Evolutionary conservation across 164 flowering plant genomes (phyloP).

Genomic region (Nymphaea colorata): DNA sequence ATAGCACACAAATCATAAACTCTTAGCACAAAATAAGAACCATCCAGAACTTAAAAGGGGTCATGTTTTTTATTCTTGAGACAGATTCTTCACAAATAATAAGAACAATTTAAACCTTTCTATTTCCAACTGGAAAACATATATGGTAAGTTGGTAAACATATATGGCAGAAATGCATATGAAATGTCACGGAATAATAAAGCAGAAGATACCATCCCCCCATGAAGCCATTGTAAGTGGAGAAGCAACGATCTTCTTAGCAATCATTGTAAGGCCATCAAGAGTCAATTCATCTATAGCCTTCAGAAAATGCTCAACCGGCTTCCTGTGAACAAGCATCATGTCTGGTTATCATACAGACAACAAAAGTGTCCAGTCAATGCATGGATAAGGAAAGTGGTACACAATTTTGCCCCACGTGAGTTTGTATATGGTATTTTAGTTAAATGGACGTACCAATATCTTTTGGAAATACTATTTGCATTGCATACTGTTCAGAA

Average conservation of each 20-base stretch:
- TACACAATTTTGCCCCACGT: background rate
- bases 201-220: conserved; percentile 47
- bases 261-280: conserved; percentile 35
- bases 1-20: no score
- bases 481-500: background rate
- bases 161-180: no score
- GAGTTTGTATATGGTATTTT: background rate
- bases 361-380: background rate
- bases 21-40: no score
- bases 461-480: background rate
- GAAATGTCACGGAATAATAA: no score
- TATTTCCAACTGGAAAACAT: background rate
- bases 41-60: no score
- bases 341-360: background rate
- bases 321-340: conserved; percentile 30
- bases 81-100: no score
- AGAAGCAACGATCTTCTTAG: conserved; percentile 44
- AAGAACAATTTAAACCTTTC: background rate
- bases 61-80: no score
- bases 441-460: background rate
- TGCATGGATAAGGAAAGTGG: background rate
- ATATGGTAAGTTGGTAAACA: background rate
- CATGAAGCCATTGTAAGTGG: conserved; percentile 77
- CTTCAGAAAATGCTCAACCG: conserved; percentile 52
- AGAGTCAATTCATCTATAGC: conserved; percentile 40